phyloP scores from a whole-genome alignment of 192 early-diverging fungal species.

The Funneliformis mosseae region DNA sequence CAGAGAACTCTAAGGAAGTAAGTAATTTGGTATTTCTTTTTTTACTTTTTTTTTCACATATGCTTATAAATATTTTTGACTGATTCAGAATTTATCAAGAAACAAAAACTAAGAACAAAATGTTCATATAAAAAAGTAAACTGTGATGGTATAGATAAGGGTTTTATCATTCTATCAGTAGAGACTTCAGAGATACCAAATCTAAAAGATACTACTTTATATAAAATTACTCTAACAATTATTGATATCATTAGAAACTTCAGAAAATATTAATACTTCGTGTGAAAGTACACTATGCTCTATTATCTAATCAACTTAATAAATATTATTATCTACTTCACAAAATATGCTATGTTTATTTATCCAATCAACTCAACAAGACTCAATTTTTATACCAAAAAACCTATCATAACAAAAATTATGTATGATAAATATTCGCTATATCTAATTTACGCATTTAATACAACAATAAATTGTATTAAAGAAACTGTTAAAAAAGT shows the following conservation, averaged over 20 bases:
- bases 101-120: neutral
- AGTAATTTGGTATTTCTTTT: neutral
- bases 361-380: neutral
- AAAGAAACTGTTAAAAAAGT: neutral
- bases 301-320: too few relatives aligned
- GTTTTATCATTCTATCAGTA: too few relatives aligned
- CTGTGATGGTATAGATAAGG: too few relatives aligned
- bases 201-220: neutral
- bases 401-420: conserved; percentile 2
- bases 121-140: too few relatives aligned
- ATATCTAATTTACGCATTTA: neutral
- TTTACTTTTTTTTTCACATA: neutral
- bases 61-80: neutral
- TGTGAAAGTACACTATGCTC: neutral
- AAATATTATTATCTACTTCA: too few relatives aligned
- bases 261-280: neutral
- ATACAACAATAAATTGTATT: neutral
- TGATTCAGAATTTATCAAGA: neutral
- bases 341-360: too few relatives aligned
- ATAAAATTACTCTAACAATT: neutral
- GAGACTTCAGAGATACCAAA: too few relatives aligned
- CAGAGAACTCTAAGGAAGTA: neutral
- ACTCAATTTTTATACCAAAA: neutral
- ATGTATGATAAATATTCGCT: conserved; percentile 4
- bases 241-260: neutral